Conservation (phyloP, 2,329 filamentous ascomycete genomes). For the Colletotrichum sidae region DNA sequence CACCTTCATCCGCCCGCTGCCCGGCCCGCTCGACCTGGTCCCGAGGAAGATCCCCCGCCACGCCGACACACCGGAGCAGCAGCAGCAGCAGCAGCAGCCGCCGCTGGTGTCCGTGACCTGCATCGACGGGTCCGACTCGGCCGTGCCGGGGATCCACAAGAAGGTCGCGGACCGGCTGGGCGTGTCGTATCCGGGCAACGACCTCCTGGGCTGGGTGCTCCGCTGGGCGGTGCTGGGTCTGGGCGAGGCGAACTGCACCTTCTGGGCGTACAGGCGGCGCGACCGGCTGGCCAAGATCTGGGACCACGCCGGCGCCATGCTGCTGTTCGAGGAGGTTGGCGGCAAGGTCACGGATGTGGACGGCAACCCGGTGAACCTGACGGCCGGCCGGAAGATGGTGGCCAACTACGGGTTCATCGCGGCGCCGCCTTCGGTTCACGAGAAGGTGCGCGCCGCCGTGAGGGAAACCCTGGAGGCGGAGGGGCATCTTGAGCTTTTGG, state of each 20-base stretch:
- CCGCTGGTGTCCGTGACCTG: conserved; percentile 61
- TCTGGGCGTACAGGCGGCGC: conserved; percentile 66
- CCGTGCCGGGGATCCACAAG: conserved; percentile 59
- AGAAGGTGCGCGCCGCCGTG: conserved; percentile 53
- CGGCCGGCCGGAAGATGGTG: conserved; percentile 59
- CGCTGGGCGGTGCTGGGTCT: conserved; percentile 66
- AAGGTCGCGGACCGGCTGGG: conserved; percentile 55
- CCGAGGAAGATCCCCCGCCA: conserved; percentile 47
- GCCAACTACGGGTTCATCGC: conserved; percentile 68
- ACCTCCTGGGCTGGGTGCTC: conserved; percentile 68
- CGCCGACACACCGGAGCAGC: conserved; percentile 32
- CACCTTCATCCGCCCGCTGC: conserved; percentile 58
- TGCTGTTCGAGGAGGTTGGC: conserved; percentile 68
- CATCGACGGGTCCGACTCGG: conserved; percentile 58
- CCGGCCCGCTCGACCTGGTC: conserved; percentile 40
- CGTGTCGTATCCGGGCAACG: conserved; percentile 58
- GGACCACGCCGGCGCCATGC: conserved; percentile 71
- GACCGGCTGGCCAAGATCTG: conserved; percentile 65
- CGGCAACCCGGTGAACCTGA: conserved; percentile 62
- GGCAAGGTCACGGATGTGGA: conserved; percentile 66
- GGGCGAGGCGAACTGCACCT: conserved; percentile 63
- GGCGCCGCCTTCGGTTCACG: conserved; percentile 59
- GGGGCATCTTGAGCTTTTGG: conserved; percentile 47
- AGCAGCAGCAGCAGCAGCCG: conserved; percentile 24
- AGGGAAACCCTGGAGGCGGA: conserved; percentile 48